phyloP scores from a whole-genome alignment of 2,329 filamentous ascomycete species.

The Aspergillus felis region DNA sequence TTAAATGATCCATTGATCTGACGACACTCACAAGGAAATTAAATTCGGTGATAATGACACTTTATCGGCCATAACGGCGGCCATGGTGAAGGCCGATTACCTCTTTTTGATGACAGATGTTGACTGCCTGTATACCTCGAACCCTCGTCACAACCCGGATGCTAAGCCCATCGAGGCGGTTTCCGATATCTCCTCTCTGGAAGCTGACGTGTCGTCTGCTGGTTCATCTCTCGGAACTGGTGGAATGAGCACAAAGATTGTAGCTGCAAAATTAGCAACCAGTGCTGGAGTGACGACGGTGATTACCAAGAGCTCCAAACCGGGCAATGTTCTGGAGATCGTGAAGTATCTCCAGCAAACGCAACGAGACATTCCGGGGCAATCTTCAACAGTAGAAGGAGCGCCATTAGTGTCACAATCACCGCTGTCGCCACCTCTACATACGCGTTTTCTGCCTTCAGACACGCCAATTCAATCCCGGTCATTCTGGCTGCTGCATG shows the following conservation, averaged over 20 bases:
- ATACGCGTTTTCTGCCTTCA: constrained; percentile 89
- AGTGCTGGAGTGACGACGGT: constrained; percentile 93
- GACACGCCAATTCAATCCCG: constrained; percentile 82
- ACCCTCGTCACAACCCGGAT: constrained; percentile 79
- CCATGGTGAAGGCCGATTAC: constrained; percentile 95
- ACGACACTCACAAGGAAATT: constrained; percentile 61
- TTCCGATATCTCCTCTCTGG: constrained; percentile 75
- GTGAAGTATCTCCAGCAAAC: constrained; percentile 72
- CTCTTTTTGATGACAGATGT: constrained; percentile 99
- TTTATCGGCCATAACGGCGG: constrained; percentile 89
- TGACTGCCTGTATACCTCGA: constrained; percentile 95
- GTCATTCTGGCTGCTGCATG: constrained; percentile 96
- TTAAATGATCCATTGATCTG: neutral
- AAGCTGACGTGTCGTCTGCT: constrained; percentile 85
- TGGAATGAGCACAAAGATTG: constrained; percentile 96
- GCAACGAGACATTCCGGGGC: constrained; percentile 36
- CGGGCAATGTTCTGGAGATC: constrained; percentile 85
- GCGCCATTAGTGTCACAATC: constrained; percentile 37
- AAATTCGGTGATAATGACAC: constrained; percentile 99
- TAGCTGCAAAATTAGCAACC: constrained; percentile 85
- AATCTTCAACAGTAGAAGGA: constrained; percentile 16
- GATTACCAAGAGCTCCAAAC: constrained; percentile 90
- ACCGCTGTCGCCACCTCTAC: constrained; percentile 60
- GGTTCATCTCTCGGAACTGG: constrained; percentile 89
- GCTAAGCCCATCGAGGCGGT: constrained; percentile 89